Evolutionary conservation across 352 stramenopile species (phyloP).

Genomic region (Pythium coloratum): DNA sequence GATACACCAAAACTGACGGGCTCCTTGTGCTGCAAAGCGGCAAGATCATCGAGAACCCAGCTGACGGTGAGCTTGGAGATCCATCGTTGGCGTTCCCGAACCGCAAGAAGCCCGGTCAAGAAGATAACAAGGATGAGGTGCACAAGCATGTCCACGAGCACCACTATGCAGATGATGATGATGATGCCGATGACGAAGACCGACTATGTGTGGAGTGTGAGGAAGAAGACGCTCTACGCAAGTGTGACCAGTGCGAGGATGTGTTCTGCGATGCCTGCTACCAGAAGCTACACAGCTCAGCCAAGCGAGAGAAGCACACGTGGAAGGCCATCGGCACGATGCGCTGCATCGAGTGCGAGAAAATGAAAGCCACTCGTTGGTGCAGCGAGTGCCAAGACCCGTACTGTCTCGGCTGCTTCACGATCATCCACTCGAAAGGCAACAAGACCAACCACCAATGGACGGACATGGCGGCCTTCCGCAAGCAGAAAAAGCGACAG

Average conservation of each 20-base stretch:
- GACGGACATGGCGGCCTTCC: slow-evolving; percentile 68
- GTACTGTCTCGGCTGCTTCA: slow-evolving; percentile 82
- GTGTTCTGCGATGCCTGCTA: slow-evolving; percentile 80
- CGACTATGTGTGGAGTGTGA: slow-evolving; percentile 79
- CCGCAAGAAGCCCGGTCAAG: slow-evolving; percentile 18
- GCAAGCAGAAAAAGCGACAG: slow-evolving; percentile 41
- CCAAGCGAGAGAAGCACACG: slow-evolving; percentile 73
- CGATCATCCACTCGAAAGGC: slow-evolving; percentile 81
- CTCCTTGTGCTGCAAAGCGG: slow-evolving; percentile 71
- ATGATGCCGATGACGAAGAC: slow-evolving; percentile 55
- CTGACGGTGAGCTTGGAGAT: slow-evolving; percentile 36
- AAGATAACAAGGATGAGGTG: slow-evolving; percentile 6
- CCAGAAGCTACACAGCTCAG: slow-evolving; percentile 67
- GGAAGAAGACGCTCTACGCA: slow-evolving; percentile 61
- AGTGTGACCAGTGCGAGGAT: slow-evolving; percentile 76
- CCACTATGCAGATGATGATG: slow-evolving; percentile 45
- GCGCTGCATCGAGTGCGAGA: slow-evolving; percentile 85
- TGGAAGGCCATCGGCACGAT: slow-evolving; percentile 74
- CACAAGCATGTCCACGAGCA: slow-evolving; percentile 10
- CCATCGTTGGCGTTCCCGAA: slow-evolving; percentile 28
- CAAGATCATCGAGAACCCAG: slow-evolving; percentile 57
- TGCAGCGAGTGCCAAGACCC: slow-evolving; percentile 73
- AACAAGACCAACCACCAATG: slow-evolving; percentile 75
- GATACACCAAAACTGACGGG: slow-evolving; percentile 72
- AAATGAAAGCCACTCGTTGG: slow-evolving; percentile 81